Evolutionary conservation across 2,329 filamentous ascomycete genomes (phyloP).

Genomic region (Mycosphaerella arachidis): DNA sequence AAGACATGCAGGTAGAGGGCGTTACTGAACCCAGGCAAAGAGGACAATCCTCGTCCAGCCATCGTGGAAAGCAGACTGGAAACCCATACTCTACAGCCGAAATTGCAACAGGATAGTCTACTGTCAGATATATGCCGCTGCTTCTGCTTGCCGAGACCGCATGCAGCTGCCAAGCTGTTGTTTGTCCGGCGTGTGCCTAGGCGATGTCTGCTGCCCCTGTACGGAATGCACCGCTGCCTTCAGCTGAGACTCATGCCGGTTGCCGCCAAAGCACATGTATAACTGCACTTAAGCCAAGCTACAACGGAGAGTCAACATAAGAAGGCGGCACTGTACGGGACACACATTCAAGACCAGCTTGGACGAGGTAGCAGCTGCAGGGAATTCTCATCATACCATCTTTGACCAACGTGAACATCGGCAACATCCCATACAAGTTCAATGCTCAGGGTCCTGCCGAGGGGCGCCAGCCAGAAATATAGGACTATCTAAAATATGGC

Average conservation of each 20-base stretch:
- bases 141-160: too few relatives aligned
- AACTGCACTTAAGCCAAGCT: neutral
- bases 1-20: too few relatives aligned
- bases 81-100: too few relatives aligned
- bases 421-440: neutral
- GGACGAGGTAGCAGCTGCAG: neutral
- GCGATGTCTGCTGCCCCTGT: neutral
- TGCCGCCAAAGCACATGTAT: neutral
- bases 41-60: too few relatives aligned
- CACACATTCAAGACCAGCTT: neutral
- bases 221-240: neutral
- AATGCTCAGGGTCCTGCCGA: neutral
- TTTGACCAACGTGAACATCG: neutral
- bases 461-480: neutral
- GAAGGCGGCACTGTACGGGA: neutral
- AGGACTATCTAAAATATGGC: neutral
- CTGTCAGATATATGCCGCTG: too few relatives aligned
- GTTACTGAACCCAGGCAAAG: too few relatives aligned
- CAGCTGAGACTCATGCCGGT: neutral
- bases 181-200: neutral
- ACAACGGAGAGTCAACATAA: neutral
- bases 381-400: too few relatives aligned
- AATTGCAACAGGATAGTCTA: too few relatives aligned
- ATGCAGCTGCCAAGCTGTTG: neutral
- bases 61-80: too few relatives aligned